phyloP scores from a whole-genome alignment of 305 asterid species.

The Solanum hybrid region DNA sequence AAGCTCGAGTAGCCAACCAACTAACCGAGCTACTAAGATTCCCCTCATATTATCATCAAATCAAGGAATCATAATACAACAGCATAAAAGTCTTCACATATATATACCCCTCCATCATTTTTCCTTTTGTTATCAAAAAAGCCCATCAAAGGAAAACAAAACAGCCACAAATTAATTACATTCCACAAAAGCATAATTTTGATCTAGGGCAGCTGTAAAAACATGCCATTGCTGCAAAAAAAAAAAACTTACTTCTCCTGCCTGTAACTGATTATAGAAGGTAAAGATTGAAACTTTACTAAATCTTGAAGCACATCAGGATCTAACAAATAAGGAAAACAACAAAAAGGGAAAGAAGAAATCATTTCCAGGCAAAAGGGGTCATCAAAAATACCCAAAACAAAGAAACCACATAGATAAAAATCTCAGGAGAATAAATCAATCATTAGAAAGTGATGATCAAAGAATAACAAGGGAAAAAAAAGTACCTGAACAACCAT shows the following conservation, averaged over 20 bases:
- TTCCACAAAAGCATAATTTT: neutral
- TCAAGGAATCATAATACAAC: neutral
- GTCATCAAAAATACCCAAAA: neutral
- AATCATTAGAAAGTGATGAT: slow-evolving; percentile 10
- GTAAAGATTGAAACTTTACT: neutral
- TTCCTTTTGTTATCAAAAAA: neutral
- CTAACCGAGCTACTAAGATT: neutral
- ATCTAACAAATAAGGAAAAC: slow-evolving; percentile 1
- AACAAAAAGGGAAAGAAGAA: neutral
- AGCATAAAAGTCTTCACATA: neutral
- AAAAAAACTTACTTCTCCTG: neutral
- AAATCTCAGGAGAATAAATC: neutral
- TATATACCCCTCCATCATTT: neutral
- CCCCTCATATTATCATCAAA: neutral
- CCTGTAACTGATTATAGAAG: neutral
- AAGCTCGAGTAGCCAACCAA: neutral
- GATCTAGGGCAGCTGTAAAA: neutral
- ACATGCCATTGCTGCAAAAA: neutral
- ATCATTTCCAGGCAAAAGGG: neutral
- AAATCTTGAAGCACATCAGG: neutral
- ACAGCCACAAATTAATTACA: neutral
- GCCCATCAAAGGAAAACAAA: neutral
- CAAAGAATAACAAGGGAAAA: neutral
- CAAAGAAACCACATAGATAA: neutral
- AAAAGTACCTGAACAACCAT: slow-evolving; percentile 2